A percentile compares a stretch with the other conserved stretches of the same genome.
Evolutionary conservation across 306 rosid genomes (phyloP).

Genomic region (Quercus berberidifolia): DNA sequence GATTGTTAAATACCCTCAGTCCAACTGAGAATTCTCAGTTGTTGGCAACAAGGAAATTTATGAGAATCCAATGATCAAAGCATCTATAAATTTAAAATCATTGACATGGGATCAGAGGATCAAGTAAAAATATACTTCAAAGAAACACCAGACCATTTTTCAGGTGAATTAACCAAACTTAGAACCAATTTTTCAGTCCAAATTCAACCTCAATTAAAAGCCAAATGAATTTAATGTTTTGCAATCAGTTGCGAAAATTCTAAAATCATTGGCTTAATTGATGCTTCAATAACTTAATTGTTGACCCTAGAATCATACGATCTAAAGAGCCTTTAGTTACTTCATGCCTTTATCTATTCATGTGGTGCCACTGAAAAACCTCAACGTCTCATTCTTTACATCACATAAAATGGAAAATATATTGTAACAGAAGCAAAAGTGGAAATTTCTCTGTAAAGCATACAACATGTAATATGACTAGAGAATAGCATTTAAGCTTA

Average conservation of each 20-base stretch:
- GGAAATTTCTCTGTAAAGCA: conserved; percentile 8
- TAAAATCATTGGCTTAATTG: background rate
- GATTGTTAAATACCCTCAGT: background rate
- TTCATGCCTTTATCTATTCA: background rate
- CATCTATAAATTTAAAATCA: background rate
- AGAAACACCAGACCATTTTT: background rate
- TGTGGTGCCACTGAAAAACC: background rate
- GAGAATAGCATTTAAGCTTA: conserved; percentile 39
- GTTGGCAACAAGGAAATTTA: background rate
- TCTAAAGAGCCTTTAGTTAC: background rate
- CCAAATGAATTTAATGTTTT: background rate
- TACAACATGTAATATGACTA: background rate
- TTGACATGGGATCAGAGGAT: background rate
- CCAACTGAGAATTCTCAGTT: background rate
- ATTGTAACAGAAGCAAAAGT: background rate
- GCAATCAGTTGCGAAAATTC: background rate
- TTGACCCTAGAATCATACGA: background rate
- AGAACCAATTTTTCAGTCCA: background rate
- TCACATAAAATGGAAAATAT: background rate
- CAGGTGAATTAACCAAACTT: background rate
- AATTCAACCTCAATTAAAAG: background rate
- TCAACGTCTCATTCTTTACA: background rate
- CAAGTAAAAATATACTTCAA: background rate
- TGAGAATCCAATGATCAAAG: background rate
- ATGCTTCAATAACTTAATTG: background rate